phyloP scores from a whole-genome alignment of 352 stramenopile species.

The Pythium utonaiense region DNA sequence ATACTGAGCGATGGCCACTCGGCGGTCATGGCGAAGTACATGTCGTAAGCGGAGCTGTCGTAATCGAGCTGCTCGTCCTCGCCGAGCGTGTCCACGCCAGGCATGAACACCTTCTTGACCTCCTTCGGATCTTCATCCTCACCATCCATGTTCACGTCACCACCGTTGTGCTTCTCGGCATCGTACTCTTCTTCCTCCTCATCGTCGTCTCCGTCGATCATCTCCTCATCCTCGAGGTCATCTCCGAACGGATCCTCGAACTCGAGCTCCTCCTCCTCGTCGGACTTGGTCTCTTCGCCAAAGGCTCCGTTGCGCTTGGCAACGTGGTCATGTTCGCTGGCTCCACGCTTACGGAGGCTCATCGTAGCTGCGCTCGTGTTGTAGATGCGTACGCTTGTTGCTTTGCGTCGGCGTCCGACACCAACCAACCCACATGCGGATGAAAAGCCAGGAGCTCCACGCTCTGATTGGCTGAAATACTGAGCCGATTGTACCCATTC shows the following conservation, averaged over 20 bases:
- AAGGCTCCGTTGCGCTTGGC: slow-evolving; percentile 54
- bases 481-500: slow-evolving; percentile 19
- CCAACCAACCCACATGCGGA: slow-evolving; percentile 24
- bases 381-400: slow-evolving; percentile 3
- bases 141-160: slow-evolving; percentile 66
- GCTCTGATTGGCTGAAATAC: slow-evolving; percentile 32
- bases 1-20: slow-evolving; percentile 98
- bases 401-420: slow-evolving; percentile 11
- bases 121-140: slow-evolving; percentile 45
- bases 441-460: slow-evolving; percentile 20
- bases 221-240: slow-evolving; percentile 89
- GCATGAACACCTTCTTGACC: slow-evolving; percentile 92
- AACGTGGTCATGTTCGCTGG: slow-evolving; percentile 33
- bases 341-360: slow-evolving; percentile 74
- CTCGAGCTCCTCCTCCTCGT: slow-evolving; percentile 68
- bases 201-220: slow-evolving; percentile 79
- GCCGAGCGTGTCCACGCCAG: slow-evolving; percentile 85
- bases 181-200: slow-evolving; percentile 53
- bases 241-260: slow-evolving; percentile 89
- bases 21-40: slow-evolving; percentile 98
- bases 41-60: slow-evolving; percentile 98
- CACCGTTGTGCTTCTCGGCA: slow-evolving; percentile 41
- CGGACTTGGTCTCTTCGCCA: slow-evolving; percentile 21
- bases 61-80: slow-evolving; percentile 97
- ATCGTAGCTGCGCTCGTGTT: slow-evolving; percentile 27